Percentiles rank a stretch among this genome's conserved stretches.
Evolutionary conservation across 2,329 filamentous ascomycete species (phyloP).

Genomic region (Aspergillus viridinutans): DNA sequence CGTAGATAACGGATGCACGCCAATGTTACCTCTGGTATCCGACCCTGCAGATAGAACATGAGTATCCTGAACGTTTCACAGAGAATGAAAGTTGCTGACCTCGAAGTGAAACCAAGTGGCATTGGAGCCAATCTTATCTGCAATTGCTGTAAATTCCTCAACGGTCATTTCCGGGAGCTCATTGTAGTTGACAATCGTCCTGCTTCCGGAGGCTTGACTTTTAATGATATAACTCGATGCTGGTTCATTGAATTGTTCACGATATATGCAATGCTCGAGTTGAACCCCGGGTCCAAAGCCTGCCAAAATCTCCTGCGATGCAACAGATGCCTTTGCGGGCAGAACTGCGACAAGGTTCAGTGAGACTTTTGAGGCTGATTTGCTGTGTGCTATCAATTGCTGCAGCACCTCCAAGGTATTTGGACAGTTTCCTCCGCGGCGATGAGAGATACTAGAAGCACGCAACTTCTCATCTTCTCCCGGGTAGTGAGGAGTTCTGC

Average conservation of each 20-base stretch:
- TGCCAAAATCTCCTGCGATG: slow-evolving; percentile 49
- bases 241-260: slow-evolving; percentile 51
- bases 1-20: slow-evolving; percentile 58
- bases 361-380: slow-evolving; percentile 7
- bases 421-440: slow-evolving; percentile 68
- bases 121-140: slow-evolving; percentile 34
- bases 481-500: slow-evolving; percentile 54
- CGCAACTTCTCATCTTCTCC: slow-evolving; percentile 69
- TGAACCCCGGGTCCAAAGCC: slow-evolving; percentile 53
- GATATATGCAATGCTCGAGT: slow-evolving; percentile 57
- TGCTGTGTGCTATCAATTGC: slow-evolving; percentile 48
- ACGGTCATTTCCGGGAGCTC: slow-evolving; percentile 63
- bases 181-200: slow-evolving; percentile 69
- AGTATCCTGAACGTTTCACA: background rate
- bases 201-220: slow-evolving; percentile 54
- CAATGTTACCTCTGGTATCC: slow-evolving; percentile 58
- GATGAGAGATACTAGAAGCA: slow-evolving; percentile 54
- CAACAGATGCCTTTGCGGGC: slow-evolving; percentile 50
- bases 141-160: slow-evolving; percentile 54
- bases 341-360: slow-evolving; percentile 46
- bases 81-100: slow-evolving; percentile 37
- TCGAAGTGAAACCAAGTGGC: slow-evolving; percentile 68
- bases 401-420: slow-evolving; percentile 68
- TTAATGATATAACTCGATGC: slow-evolving; percentile 68
- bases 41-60: slow-evolving; percentile 45